Evolutionary conservation across 2,329 filamentous ascomycete species (phyloP).

Genomic region (Alternaria brassicae): DNA sequence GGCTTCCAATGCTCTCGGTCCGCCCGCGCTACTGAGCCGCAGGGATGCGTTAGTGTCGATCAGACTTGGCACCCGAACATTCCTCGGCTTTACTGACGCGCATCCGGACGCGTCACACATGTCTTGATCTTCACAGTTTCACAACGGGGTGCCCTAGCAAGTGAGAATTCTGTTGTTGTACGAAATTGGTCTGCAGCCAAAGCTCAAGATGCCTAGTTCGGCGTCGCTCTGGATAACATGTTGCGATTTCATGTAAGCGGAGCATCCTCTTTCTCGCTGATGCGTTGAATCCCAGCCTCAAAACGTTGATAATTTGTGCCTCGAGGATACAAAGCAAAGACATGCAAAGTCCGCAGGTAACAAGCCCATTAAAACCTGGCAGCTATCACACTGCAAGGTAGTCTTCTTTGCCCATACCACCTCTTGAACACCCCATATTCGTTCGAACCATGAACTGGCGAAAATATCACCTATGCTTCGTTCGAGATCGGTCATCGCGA

Average conservation of each 20-base stretch:
- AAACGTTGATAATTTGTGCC: not conserved
- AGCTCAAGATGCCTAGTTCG: not conserved
- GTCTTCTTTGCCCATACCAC: not conserved
- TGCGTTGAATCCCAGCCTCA: not conserved
- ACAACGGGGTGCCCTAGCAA: not conserved
- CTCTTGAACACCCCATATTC: not conserved
- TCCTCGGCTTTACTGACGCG: not conserved
- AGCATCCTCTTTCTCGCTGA: not conserved
- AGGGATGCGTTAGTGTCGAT: not conserved
- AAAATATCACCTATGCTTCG: not conserved
- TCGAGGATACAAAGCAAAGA: not conserved
- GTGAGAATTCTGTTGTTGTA: accelerated
- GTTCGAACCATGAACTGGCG: not conserved
- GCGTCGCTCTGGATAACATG: not conserved
- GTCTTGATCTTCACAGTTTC: not conserved
- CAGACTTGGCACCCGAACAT: not conserved
- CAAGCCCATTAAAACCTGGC: not conserved
- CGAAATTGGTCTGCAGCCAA: accelerated
- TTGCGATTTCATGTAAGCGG: not conserved
- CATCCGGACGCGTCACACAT: not conserved
- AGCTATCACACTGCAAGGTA: not conserved
- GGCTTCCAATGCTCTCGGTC: not conserved
- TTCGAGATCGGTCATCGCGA: not conserved
- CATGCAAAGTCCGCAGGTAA: not conserved
- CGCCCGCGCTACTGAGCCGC: not conserved